phyloP scores from a whole-genome alignment of 2,329 filamentous ascomycete species.

The Coniochaeta sp. region DNA sequence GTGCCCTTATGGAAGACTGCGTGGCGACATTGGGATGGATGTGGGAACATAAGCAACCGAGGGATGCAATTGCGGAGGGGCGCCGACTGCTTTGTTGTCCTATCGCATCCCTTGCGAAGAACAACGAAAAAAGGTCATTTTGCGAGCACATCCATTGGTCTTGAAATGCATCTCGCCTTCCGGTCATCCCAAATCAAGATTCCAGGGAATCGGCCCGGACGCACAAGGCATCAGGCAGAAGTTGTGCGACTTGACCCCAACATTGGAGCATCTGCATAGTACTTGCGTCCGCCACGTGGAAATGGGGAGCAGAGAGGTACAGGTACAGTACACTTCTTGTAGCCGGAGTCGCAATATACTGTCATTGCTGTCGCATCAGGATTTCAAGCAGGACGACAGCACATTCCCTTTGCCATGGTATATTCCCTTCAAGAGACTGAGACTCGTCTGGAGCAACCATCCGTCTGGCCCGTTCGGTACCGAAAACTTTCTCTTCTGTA shows the following conservation, averaged over 20 bases:
- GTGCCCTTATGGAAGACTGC: background rate
- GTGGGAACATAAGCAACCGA: background rate
- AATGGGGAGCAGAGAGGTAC: background rate
- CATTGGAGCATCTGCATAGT: background rate
- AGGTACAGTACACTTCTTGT: background rate
- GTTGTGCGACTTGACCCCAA: background rate
- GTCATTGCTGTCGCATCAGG: background rate
- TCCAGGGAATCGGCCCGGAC: background rate
- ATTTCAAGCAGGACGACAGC: background rate
- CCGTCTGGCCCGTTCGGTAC: background rate
- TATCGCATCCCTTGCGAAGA: background rate
- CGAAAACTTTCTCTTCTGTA: background rate
- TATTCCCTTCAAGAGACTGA: background rate
- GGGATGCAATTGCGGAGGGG: background rate
- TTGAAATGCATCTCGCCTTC: background rate
- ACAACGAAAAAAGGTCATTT: background rate
- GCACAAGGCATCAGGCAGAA: background rate
- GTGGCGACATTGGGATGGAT: background rate
- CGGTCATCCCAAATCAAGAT: background rate
- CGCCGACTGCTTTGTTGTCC: background rate
- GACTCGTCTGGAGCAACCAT: background rate
- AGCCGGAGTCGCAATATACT: background rate
- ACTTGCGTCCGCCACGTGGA: background rate
- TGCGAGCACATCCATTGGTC: background rate
- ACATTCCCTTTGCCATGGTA: background rate